A percentile compares a stretch with the other conserved stretches of the same genome.
phyloP scores from a whole-genome alignment of 2,329 filamentous ascomycete species.

The Ophiocordyceps camponoti-leonardi region DNA sequence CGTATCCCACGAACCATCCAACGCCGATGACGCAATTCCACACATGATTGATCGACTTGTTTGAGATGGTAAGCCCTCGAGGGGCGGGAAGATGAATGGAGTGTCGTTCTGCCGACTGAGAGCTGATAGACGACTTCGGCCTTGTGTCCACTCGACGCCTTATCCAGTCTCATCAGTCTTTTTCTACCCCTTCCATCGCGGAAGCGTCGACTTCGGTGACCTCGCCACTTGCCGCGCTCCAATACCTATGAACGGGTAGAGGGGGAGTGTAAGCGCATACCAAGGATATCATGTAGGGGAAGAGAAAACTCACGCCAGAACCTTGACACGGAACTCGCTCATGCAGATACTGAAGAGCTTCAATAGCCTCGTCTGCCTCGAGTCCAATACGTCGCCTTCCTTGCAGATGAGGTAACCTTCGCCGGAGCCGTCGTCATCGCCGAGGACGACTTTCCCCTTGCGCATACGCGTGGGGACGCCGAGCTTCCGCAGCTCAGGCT shows the following conservation, averaged over 20 bases:
- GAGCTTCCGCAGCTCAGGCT: conserved; percentile 77
- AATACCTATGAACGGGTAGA: conserved; percentile 28
- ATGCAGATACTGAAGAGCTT: conserved; percentile 87
- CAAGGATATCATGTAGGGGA: not conserved
- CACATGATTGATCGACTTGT: not conserved
- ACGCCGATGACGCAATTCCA: conserved; percentile 16
- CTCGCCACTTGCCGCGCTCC: conserved; percentile 39
- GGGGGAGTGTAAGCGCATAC: not conserved
- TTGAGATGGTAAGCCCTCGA: too few species aligned
- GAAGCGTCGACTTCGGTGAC: conserved; percentile 35
- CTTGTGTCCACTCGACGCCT: not conserved
- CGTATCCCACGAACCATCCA: conserved; percentile 11
- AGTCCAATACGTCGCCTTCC: conserved; percentile 72
- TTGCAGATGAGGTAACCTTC: conserved; percentile 63
- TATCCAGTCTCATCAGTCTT: conserved; percentile 4
- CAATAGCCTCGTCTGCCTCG: conserved; percentile 78
- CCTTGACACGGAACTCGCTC: conserved; percentile 73
- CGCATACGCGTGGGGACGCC: conserved; percentile 80
- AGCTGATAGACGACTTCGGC: not conserved
- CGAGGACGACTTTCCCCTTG: conserved; percentile 71
- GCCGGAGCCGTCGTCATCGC: conserved; percentile 32
- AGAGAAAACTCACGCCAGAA: conserved; percentile 45
- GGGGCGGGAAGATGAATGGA: too few species aligned
- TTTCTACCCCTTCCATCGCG: conserved; percentile 20
- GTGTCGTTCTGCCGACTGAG: too few species aligned